Evolutionary conservation across 2,329 filamentous ascomycete genomes (phyloP), one percentile per base, ranked within the genome.

Genomic region (Lizonia empirigonia): DNA sequence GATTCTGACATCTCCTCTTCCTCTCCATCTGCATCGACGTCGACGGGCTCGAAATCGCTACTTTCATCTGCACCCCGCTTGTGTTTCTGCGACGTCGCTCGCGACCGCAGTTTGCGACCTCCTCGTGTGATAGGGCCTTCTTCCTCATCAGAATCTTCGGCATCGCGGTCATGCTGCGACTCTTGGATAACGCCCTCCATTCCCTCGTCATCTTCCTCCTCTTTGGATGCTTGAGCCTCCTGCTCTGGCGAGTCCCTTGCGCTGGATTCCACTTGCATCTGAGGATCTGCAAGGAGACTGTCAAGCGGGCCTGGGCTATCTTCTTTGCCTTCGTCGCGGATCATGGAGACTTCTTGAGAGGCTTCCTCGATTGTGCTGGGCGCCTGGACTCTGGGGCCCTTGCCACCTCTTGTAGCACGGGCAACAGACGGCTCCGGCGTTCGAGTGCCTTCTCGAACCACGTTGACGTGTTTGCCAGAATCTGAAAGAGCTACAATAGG

Each of bases 1-100:
- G 80, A 82, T 30, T 78, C 78, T 2, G 80, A 83, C 42, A 83
- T 77, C 46, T 83, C 82, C 19, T 78, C 77, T 13, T 75, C 76
- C 46, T 82, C 76, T 51, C 82, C 82, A 18, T 79, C 80, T 12
- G 81, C 82, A 37, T 78, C 79, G 39, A 85, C 83, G 18, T 77
- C 77, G 26, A 78, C 79, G 5, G 84, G 84, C 60, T 86, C 83
- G 56, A 86, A 87, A 60, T 87, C 84, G 59, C 83, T 86, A 60
- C 81, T 84, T 42, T 85, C 82, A 39, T 84, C 80, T 59, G 55
- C 73, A 50, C 68, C 81, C 13, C 68, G 64, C 48, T 72, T 74
- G 27, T 65, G 67, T 44, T 69, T 72, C 8, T 63, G 60, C 15
- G 69, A 67, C 47, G 57, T 63, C 5, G 58, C 67, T 23, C 70